These are phyloP conservation scores for Leishmania turanica DNA, from an alignment of 208 protist species.

Conservation along the genomic window DNA sequence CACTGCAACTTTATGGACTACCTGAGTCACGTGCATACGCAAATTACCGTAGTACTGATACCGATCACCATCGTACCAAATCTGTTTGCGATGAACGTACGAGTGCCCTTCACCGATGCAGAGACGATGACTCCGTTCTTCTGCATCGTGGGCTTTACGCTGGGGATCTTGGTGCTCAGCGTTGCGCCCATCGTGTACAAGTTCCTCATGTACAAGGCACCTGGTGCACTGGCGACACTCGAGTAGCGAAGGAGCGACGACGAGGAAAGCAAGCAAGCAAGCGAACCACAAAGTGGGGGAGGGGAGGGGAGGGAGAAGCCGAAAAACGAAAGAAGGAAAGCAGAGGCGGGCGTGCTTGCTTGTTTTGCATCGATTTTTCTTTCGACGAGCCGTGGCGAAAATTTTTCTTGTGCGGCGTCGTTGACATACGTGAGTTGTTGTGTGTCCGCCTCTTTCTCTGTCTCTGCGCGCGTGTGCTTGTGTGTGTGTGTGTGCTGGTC, in stretches of 20 bases:
- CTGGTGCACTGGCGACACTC: conserved; percentile 58
- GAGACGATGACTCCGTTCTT: conserved; percentile 49
- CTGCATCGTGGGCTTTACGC: conserved; percentile 49
- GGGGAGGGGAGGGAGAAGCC: not conserved
- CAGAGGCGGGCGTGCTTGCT: not conserved
- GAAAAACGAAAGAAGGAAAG: not conserved
- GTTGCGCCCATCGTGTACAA: conserved; percentile 43
- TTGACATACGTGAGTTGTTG: not conserved
- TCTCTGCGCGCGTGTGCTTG: not conserved
- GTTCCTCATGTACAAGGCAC: conserved; percentile 58
- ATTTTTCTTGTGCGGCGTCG: not conserved
- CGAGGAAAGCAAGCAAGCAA: not conserved
- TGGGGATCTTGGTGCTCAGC: conserved; percentile 44
- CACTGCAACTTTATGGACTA: conserved; percentile 90
- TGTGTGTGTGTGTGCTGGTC: not conserved
- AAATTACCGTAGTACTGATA: conserved; percentile 80
- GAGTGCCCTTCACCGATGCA: conserved; percentile 55
- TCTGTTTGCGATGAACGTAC: conserved; percentile 76
- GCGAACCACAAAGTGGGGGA: not conserved
- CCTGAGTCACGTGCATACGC: conserved; percentile 75
- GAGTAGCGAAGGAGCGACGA: conserved; percentile 21
- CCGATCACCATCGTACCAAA: conserved; percentile 73
- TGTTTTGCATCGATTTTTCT: not conserved
- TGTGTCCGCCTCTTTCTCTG: not conserved
- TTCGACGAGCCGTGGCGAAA: not conserved